Base-by-base conservation (phyloP, 768 basidiomycete genomes). In the Mycena albidolilacea region DNA sequence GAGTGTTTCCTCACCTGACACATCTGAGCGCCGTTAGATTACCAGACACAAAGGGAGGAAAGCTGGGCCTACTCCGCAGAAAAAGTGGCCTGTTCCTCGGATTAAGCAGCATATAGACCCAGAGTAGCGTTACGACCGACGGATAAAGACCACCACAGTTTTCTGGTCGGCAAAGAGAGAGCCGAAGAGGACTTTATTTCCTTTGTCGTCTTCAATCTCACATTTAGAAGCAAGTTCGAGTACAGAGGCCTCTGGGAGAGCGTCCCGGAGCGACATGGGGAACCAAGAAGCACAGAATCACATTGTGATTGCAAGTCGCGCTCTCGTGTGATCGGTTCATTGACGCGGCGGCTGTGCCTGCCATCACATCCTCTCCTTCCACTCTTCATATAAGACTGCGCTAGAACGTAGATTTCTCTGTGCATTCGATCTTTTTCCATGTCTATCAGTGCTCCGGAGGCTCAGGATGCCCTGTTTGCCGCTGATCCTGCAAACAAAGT, bases 61-160 rank as follows among this genome's bases (percentile, higher is more conserved):
- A 59, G 48, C n/a, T 6, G 30, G 35, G 79, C 87, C 65, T 81
- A 91, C 90, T 19, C 90, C 90, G 73, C 91, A 92, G 76, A 91
- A 90, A 78, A 92, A 92, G 79, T 92, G 90, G 9, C 90, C 90
- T 91, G 57, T 52, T 48, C 7, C 9, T 46, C 30, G 35, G 11
- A 73, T 69, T 30, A 35, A 69, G 67, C 39, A 39, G 58, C 38
- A 55, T 39, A 9, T 41, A 30, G n/a, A 70, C 11, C 30, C 59
- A 12, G 5, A 48, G 9, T 8, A 7, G 39, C 38, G 19, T 19
- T 11, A 55, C 5, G 15, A 76, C 84, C 71, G 64, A 91, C 91
- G 88, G 67, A 92, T 90, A 79, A 93, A 92, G 1, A 93, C 89
- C 5, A 92, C 86, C 14, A 93, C 81, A 0, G 88, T 88, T 76